A percentile compares a stretch with the other conserved stretches of the same genome.
These are phyloP conservation scores for Terana coerulea DNA, from an alignment of 768 basidiomycete species.

Conservation along the genomic window DNA sequence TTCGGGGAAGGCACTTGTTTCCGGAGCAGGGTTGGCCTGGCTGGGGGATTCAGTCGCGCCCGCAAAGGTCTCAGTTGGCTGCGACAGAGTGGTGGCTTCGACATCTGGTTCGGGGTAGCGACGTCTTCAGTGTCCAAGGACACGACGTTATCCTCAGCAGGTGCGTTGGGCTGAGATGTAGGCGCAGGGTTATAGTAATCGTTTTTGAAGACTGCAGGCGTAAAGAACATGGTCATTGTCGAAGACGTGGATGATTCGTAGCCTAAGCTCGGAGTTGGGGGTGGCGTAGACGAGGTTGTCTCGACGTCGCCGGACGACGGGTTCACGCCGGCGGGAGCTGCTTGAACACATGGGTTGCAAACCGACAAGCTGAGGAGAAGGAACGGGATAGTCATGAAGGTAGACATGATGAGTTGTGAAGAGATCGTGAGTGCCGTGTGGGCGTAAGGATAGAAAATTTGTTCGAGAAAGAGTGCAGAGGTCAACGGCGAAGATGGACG, in stretches of 20 bases:
- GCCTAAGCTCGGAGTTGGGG: neutral
- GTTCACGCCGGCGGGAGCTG: neutral
- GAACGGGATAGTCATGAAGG: conserved; percentile 13
- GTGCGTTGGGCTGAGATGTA: neutral
- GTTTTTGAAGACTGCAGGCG: conserved; percentile 8
- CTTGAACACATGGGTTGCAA: conserved; percentile 1
- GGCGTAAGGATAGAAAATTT: conserved; percentile 8
- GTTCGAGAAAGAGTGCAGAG: neutral
- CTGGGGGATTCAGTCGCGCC: too few relatives aligned
- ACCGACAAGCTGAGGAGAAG: conserved; percentile 8
- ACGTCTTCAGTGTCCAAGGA: neutral
- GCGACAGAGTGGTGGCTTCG: too few relatives aligned
- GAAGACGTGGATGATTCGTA: neutral
- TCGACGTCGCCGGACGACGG: neutral
- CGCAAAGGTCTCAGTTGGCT: too few relatives aligned
- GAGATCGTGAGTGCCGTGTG: conserved; percentile 19
- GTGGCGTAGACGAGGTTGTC: neutral
- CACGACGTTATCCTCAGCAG: neutral
- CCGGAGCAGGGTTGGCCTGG: too few relatives aligned
- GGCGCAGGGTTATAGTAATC: conserved; percentile 8
- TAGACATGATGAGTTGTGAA: conserved; percentile 4
- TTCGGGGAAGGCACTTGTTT: too few relatives aligned
- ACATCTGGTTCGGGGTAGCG: too few relatives aligned
- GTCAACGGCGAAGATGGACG: neutral
- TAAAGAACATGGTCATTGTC: conserved; percentile 9